Evolutionary conservation across 2,329 filamentous ascomycete species (phyloP), one percentile per base, ranked within the genome.

Genomic region (Venturia effusa): DNA sequence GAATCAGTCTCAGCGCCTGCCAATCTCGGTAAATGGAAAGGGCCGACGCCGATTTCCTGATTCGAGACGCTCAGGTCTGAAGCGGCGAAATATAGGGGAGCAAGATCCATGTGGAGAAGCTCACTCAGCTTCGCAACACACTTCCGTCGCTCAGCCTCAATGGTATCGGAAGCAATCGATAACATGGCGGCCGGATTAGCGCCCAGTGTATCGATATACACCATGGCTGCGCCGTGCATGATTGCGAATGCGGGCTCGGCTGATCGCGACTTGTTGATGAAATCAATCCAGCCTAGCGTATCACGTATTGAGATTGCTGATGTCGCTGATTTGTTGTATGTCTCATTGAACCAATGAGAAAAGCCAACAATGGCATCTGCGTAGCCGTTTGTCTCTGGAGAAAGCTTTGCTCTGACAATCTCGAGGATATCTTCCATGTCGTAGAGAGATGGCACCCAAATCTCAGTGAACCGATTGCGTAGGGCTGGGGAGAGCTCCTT

Each of bases 391-490:
- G 83, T 80, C 19, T 78, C 75, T 0, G 79, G 73, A 4, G 76
- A 75, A 22, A 99, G 80, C 73, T 96, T 97, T 15, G 87, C 85
- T 61, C 82, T 79, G 19, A 97, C 85, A 68, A 99, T 99, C 54
- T 95, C 88, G 24, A 92, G 77, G 40, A 97, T 87, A 72, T 99
- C 95, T 37, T 92, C 87, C 61, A 85, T 83, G 66, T 93, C 89
- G 0, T 91, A 92, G 65, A 97, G 78, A 0, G 92, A 84, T 1
- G 94, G 92, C 0, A 97, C 94, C 94, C 94, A 99, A 10, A 99
- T 97, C 75, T 99, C 94, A 0, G 94, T 99, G 73, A 99, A 96
- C 66, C 94, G 89, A 73, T 99, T 99, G 57, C 94, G 84, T 66
- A 99, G 79, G 17, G 94, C 95, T 3, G 94, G 94, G 0, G 94